phyloP scores from a whole-genome alignment of 495 filamentous ascomycete genomes.

The Tuber melanosporum region DNA sequence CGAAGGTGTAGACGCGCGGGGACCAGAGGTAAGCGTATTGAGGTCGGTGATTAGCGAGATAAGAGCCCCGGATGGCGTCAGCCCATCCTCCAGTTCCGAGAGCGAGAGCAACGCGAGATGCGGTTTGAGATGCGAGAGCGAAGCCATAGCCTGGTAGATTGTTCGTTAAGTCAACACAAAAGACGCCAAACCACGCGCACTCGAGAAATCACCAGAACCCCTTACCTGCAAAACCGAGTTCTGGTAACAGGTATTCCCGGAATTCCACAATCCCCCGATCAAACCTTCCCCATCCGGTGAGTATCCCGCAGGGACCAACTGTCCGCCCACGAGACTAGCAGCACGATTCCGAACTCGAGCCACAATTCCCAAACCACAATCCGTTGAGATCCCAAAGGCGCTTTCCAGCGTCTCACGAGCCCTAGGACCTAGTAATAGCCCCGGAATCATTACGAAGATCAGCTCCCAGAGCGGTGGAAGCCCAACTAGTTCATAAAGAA shows the following conservation, averaged over 20 bases:
- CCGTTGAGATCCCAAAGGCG: constrained; percentile 16
- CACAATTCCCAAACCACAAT: constrained; percentile 20
- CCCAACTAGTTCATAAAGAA: constrained; percentile 23
- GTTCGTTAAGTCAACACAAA: constrained; percentile 2
- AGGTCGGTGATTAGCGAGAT: constrained; percentile 24
- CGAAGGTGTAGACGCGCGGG: constrained; percentile 25
- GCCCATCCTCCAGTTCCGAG: constrained; percentile 17
- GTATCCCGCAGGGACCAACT: constrained; percentile 6
- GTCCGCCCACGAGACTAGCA: constrained; percentile 14
- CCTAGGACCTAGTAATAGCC: constrained; percentile 27
- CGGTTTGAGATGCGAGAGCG: constrained; percentile 49
- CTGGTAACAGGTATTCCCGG: constrained; percentile 93
- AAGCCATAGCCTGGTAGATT: constrained; percentile 51
- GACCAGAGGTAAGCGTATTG: constrained; percentile 22
- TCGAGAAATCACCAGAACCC: not conserved
- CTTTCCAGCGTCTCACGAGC: constrained; percentile 31
- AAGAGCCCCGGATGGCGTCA: constrained; percentile 31
- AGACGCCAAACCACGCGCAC: not conserved
- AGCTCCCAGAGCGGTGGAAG: constrained; percentile 27
- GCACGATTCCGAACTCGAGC: constrained; percentile 30
- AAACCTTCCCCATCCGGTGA: constrained; percentile 11
- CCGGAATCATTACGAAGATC: constrained; percentile 23
- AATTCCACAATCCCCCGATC: constrained; percentile 68
- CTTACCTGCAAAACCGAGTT: constrained; percentile 80
- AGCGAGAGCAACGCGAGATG: constrained; percentile 24